Conservation (phyloP, 352 stramenopile species). For the Pythium rishiriense region DNA sequence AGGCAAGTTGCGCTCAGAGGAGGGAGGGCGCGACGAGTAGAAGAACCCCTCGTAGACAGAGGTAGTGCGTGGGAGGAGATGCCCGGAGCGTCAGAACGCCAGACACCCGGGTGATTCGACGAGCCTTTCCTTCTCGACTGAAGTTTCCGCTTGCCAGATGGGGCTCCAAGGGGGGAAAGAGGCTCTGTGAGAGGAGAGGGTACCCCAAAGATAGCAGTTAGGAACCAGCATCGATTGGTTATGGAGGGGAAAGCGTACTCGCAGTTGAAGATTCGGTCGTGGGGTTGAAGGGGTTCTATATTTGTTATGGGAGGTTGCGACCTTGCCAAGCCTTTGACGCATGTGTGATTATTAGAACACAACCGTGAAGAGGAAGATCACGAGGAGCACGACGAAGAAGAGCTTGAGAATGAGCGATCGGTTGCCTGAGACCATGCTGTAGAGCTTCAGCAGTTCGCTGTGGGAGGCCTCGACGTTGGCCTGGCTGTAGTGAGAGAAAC, state of each 20-base stretch:
- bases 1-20: too few relatives aligned
- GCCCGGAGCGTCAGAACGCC: too few relatives aligned
- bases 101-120: not conserved
- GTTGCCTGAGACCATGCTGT: constrained; percentile 82
- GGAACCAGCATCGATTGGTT: constrained; percentile 1
- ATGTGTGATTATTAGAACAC: constrained; percentile 45
- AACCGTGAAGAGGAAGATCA: constrained; percentile 87
- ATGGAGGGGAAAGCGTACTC: not conserved
- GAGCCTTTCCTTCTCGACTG: constrained; percentile 11
- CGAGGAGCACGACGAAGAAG: constrained; percentile 76
- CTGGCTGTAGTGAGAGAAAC: constrained; percentile 41
- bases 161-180: not conserved
- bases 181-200: too few relatives aligned
- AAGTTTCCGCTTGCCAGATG: constrained; percentile 20
- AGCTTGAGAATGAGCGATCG: constrained; percentile 86
- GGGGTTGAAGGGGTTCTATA: not conserved
- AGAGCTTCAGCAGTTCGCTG: constrained; percentile 79
- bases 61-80: not conserved
- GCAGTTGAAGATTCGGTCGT: constrained; percentile 7
- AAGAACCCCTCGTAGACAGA: not conserved
- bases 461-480: constrained; percentile 74
- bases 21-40: not conserved
- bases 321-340: not conserved
- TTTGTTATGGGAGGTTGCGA: constrained; percentile 16
- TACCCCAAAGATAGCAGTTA: constrained; percentile 12